Conservation (phyloP, 257 asterid species). For the Vinca minor region DNA sequence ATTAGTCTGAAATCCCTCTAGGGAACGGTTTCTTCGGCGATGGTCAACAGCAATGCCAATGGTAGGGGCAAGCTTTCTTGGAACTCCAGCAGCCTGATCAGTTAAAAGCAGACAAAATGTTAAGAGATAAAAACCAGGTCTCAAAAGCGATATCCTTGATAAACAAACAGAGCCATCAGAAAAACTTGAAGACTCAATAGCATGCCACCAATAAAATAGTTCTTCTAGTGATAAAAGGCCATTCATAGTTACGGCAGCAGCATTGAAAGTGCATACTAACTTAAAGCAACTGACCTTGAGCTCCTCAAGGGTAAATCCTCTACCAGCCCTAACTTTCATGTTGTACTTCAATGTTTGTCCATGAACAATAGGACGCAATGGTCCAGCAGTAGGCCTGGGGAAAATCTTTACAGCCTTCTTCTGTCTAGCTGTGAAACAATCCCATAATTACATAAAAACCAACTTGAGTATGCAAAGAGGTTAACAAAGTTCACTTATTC, state of each 20-base stretch:
- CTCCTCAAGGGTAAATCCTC: conserved; percentile 29
- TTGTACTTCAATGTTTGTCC: conserved; percentile 30
- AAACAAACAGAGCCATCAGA: background rate
- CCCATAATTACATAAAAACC: no score
- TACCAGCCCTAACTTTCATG: conserved; percentile 34
- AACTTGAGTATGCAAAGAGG: background rate
- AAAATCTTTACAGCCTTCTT: conserved; percentile 27
- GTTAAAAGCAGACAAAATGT: background rate
- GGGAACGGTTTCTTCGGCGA: conserved; percentile 52
- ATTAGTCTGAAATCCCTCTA: conserved; percentile 65
- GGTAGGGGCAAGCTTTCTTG: conserved; percentile 67
- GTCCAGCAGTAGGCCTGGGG: conserved; percentile 31
- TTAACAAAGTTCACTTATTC: background rate
- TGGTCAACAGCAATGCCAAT: conserved; percentile 71
- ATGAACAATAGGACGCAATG: conserved; percentile 31
- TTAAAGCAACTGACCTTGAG: conserved; percentile 15
- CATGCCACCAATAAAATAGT: no score
- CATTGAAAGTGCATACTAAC: background rate
- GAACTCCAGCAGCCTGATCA: conserved; percentile 61
- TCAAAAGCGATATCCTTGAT: background rate
- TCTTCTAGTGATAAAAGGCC: background rate
- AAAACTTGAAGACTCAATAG: no score
- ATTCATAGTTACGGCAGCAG: background rate
- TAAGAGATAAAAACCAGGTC: no score
- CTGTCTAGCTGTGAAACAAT: conserved; percentile 21